These are phyloP conservation scores for Cephalotrichum gorgonifer DNA, from an alignment of 2,329 filamentous ascomycete genomes.

Conservation along the genomic window DNA sequence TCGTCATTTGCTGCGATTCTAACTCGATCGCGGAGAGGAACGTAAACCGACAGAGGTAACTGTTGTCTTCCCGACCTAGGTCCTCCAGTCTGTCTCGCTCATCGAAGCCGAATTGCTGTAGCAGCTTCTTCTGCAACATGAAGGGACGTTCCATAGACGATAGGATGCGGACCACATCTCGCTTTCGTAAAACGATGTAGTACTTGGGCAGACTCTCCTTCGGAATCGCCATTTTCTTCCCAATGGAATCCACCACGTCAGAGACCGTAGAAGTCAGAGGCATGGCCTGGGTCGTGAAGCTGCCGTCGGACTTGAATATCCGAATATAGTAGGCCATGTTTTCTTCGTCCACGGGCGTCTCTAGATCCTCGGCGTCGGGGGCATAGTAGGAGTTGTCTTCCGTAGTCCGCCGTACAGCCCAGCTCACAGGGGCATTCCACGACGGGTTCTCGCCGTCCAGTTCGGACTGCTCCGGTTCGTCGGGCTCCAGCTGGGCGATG, in stretches of 20 bases:
- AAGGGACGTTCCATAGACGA: conserved; percentile 70
- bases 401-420: conserved; percentile 71
- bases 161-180: conserved; percentile 77
- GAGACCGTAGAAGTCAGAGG: conserved; percentile 72
- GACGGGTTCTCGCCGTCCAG: conserved; percentile 25
- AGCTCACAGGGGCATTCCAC: conserved; percentile 95
- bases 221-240: conserved; percentile 87
- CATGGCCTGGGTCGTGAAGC: conserved; percentile 86
- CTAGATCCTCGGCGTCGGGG: conserved; percentile 57
- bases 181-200: conserved; percentile 89
- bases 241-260: conserved; percentile 81
- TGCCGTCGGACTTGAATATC: conserved; percentile 87
- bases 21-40: conserved; percentile 85
- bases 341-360: conserved; percentile 57
- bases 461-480: neutral
- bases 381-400: conserved; percentile 51
- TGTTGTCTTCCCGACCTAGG: conserved; percentile 91
- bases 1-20: conserved; percentile 52
- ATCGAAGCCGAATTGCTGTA: conserved; percentile 88
- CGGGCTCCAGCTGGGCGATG: conserved; percentile 16
- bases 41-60: conserved; percentile 90
- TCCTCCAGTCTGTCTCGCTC: conserved; percentile 83
- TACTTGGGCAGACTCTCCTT: conserved; percentile 80
- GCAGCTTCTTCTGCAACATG: conserved; percentile 78
- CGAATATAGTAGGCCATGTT: conserved; percentile 83